Conservation (phyloP, 2,329 filamentous ascomycete species). For the Parafenestella ontariensis region DNA sequence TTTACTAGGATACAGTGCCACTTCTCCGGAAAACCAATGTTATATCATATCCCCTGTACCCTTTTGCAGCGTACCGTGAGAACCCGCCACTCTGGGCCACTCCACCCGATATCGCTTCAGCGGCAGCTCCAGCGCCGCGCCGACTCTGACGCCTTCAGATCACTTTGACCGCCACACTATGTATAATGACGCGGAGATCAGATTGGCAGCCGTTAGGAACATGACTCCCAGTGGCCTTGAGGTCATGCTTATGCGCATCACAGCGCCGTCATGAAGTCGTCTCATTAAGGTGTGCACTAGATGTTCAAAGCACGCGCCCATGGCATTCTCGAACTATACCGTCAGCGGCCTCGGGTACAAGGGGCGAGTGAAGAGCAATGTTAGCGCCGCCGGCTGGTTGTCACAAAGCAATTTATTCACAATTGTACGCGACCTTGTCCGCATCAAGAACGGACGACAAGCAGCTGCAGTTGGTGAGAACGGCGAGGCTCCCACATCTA, state of each 20-base stretch:
- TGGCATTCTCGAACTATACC: conserved; percentile 5
- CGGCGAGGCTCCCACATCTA: neutral
- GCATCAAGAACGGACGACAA: neutral
- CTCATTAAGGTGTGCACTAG: conserved; percentile 9
- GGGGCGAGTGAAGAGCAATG: neutral
- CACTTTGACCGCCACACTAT: neutral
- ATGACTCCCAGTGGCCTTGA: neutral
- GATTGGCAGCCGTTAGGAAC: neutral
- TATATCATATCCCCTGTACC: neutral
- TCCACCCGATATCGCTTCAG: neutral
- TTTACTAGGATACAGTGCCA: neutral
- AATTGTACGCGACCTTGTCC: neutral
- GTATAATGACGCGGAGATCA: neutral
- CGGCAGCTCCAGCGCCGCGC: neutral
- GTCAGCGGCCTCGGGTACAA: neutral
- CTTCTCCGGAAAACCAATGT: neutral
- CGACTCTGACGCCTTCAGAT: neutral
- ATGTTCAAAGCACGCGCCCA: neutral
- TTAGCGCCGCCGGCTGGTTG: conserved; percentile 7
- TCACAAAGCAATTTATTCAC: conserved; percentile 2
- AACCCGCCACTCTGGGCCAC: conserved; percentile 1
- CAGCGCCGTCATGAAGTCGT: conserved; percentile 18
- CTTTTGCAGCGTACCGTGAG: neutral
- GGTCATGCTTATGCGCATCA: conserved; percentile 3
- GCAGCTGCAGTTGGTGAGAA: neutral